Conservation (phyloP, 768 basidiomycete species). For the Calocybe cyanea region DNA sequence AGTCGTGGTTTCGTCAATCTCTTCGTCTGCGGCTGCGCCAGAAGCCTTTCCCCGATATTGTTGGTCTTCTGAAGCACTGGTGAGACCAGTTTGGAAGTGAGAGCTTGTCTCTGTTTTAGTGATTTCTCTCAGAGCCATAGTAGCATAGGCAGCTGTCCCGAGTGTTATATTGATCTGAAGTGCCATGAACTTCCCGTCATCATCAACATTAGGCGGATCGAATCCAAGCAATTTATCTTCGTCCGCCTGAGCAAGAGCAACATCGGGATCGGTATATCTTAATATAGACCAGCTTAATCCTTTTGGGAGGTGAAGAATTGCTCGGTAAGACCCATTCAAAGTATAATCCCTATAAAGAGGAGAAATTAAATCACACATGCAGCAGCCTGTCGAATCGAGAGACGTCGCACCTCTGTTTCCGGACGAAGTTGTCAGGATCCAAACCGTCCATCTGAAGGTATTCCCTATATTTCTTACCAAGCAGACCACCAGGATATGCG, state of each 20-base stretch:
- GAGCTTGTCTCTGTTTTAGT: constrained; percentile 95
- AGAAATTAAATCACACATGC: not conserved
- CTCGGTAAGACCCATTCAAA: constrained; percentile 89
- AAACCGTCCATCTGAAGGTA: constrained; percentile 84
- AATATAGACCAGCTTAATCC: constrained; percentile 79
- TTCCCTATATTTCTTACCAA: constrained; percentile 84
- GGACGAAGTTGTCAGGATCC: constrained; percentile 83
- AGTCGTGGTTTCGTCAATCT: constrained; percentile 21
- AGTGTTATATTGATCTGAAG: constrained; percentile 83
- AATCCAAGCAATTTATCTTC: constrained; percentile 88
- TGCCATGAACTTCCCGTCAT: constrained; percentile 82
- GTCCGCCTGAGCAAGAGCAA: constrained; percentile 89
- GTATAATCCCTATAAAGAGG: constrained; percentile 72
- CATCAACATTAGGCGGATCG: constrained; percentile 60
- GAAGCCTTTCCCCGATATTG: constrained; percentile 59
- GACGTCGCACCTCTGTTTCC: constrained; percentile 77
- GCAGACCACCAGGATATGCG: constrained; percentile 80
- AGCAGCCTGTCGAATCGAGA: not conserved
- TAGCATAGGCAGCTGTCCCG: constrained; percentile 92
- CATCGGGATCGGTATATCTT: constrained; percentile 90
- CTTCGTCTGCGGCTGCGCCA: constrained; percentile 27
- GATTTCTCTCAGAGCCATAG: constrained; percentile 94
- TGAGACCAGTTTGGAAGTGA: constrained; percentile 81
- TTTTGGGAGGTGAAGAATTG: constrained; percentile 82
- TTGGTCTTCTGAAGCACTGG: constrained; percentile 77